Conservation (phyloP, 2,329 filamentous ascomycete genomes). For the Diaporthe citri region DNA sequence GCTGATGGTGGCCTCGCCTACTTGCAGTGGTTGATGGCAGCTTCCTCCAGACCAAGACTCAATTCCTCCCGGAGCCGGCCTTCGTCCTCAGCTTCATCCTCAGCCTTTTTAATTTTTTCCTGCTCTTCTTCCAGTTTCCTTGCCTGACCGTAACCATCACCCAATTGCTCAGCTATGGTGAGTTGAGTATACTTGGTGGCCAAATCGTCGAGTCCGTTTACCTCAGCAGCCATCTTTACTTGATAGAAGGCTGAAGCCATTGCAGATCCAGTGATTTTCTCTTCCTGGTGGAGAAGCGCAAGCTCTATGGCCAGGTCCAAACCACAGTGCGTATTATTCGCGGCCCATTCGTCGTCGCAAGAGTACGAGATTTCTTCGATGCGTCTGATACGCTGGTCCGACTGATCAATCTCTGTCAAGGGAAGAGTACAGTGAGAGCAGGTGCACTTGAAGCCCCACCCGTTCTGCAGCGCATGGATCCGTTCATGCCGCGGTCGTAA, state of each 20-base stretch:
- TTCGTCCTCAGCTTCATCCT: background rate
- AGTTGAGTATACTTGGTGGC: constrained; percentile 11
- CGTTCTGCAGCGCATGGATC: background rate
- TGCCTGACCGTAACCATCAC: background rate
- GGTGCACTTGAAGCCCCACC: constrained; percentile 16
- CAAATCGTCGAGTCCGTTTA: background rate
- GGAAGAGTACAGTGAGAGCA: constrained; percentile 13
- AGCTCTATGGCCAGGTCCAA: constrained; percentile 2
- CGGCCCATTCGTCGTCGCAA: background rate
- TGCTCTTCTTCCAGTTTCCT: background rate
- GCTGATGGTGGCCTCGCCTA: background rate
- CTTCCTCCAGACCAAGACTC: background rate
- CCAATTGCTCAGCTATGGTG: background rate
- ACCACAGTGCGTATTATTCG: constrained; percentile 5
- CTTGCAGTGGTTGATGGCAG: background rate
- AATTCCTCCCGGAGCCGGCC: background rate
- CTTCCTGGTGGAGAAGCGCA: constrained; percentile 2
- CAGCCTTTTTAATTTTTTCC: background rate
- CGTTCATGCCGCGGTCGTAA: background rate
- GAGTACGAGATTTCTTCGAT: background rate
- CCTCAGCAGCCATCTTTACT: constrained; percentile 1
- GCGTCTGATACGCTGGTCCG: constrained; percentile 5
- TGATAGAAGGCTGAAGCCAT: constrained; percentile 4
- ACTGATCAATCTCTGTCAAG: constrained; percentile 3
- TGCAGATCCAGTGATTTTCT: background rate